Evolutionary conservation across 176 grass and related monocot species (phyloP), one percentile per base, ranked within the genome.

Genomic region (Triticum timopheevii): DNA sequence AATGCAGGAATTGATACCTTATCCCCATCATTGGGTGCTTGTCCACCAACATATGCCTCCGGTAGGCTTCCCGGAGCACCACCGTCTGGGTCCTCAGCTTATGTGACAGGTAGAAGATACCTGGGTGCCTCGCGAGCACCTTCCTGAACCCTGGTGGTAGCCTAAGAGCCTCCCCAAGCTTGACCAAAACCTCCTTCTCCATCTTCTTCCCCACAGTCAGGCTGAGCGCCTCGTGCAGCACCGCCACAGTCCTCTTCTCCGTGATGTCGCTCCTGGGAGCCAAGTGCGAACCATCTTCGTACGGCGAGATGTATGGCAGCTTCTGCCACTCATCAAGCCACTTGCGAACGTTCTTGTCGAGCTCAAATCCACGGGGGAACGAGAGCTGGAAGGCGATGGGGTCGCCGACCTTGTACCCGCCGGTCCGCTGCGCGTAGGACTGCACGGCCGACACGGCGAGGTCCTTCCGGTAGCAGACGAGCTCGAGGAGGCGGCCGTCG

Each of bases 251-350:
- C 90, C 93, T 94, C 85, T 98, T 98, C 84, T 96, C 92, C 0
- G 92, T 86, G 69, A 98, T 64, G 66, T 95, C 96, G 19, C 91
- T 98, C 81, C 86, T 93, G 0, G 90, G 90, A 7, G 83, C 69
- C 27, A 95, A 65, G 83, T 98, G 91, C 0, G 93, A 83, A 13
- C 88, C 91, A 1, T 93, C 88, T 76, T 98, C 93, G 13, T 98
- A 98, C 0, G 96, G 96, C 12, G 93, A 98, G 69, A 96, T 83
- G 80, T 96, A 98, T 0, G 92, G 92, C 12, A 98, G 79, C 84
- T 79, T 92, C 84, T 98, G 96, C 93, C 93, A 98, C 7, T 96
- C 86, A 69, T 98, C 93, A 34, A 98, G 54, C 93, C 93, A 95
- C 65, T 88, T 91, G 61, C 93, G 88, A 19, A 98, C 88, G 73